Percentiles rank a stretch among this genome's conserved stretches.
These are phyloP conservation scores for Metschnikowia vanudenii DNA, from an alignment of 805 yeast genomes.

Conservation along the genomic window DNA sequence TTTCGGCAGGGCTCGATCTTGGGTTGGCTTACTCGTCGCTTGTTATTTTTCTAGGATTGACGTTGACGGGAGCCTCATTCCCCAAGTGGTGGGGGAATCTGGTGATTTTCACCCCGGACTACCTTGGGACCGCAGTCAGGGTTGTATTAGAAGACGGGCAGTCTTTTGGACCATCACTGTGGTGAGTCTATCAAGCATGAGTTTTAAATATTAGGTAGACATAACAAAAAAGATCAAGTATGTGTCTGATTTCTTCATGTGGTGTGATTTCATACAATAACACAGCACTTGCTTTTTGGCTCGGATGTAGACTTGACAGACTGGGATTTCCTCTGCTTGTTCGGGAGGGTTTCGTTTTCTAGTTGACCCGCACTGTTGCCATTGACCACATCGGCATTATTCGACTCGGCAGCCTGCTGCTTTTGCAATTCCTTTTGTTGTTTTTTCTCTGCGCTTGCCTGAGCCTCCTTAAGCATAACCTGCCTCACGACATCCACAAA, in stretches of 20 bases:
- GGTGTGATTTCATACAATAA: conserved; percentile 12
- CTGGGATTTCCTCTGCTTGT: conserved; percentile 15
- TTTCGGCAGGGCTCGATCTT: conserved; percentile 11
- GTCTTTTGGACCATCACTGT: conserved; percentile 12
- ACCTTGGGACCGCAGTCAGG: conserved; percentile 11
- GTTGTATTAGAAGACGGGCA: conserved; percentile 8
- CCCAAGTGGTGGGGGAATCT: conserved; percentile 12
- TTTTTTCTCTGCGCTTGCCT: conserved; percentile 43
- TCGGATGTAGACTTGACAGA: conserved; percentile 11
- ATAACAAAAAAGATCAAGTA: not conserved
- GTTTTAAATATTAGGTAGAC: conserved; percentile 4
- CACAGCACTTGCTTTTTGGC: conserved; percentile 19
- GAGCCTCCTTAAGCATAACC: conserved; percentile 73
- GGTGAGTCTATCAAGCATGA: conserved; percentile 4
- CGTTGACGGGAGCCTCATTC: conserved; percentile 9
- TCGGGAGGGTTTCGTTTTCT: conserved; percentile 11
- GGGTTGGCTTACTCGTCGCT: conserved; percentile 12
- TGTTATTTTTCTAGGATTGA: conserved; percentile 9
- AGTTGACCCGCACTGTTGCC: conserved; percentile 5
- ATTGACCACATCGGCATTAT: conserved; percentile 3
- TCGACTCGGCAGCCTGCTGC: conserved; percentile 29
- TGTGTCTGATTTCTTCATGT: too few relatives aligned
- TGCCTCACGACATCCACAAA: conserved; percentile 87
- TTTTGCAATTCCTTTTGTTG: conserved; percentile 43
- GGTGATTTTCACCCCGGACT: conserved; percentile 10